Evolutionary conservation across 2,329 filamentous ascomycete species (phyloP).

Genomic region (Rutstroemia sp.): DNA sequence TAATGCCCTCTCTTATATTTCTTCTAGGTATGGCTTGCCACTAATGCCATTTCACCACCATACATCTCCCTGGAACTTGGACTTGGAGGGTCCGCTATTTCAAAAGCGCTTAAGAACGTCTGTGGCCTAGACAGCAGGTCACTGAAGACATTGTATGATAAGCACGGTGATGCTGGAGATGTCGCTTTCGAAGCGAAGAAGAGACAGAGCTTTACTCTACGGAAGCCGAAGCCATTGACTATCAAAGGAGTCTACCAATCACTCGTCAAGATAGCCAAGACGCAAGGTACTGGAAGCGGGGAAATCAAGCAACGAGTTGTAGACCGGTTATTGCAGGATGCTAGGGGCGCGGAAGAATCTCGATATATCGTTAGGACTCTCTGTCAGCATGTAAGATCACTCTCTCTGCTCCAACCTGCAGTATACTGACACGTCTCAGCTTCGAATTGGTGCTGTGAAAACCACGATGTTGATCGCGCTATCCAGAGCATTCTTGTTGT

Average conservation of each 20-base stretch:
- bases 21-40: constrained; percentile 75
- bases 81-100: constrained; percentile 83
- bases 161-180: constrained; percentile 87
- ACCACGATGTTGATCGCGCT: constrained; percentile 96
- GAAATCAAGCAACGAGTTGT: constrained; percentile 87
- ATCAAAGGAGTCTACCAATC: constrained; percentile 83
- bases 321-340: constrained; percentile 81
- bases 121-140: constrained; percentile 77
- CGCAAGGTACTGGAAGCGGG: constrained; percentile 79
- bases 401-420: background rate
- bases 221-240: constrained; percentile 81
- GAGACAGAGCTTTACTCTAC: constrained; percentile 79
- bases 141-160: constrained; percentile 80
- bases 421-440: constrained; percentile 30
- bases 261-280: constrained; percentile 77
- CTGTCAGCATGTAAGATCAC: constrained; percentile 64
- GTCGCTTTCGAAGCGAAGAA: constrained; percentile 98
- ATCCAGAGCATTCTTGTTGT: constrained; percentile 79
- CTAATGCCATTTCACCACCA: constrained; percentile 88
- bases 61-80: constrained; percentile 89
- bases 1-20: background rate
- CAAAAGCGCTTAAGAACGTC: constrained; percentile 83
- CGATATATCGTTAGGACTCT: constrained; percentile 87
- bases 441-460: constrained; percentile 93
- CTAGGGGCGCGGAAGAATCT: constrained; percentile 86